Percentiles rank a stretch among this genome's conserved stretches.
phyloP scores from a whole-genome alignment of 192 early-diverging fungal genomes.

The Dissophora ornata region DNA sequence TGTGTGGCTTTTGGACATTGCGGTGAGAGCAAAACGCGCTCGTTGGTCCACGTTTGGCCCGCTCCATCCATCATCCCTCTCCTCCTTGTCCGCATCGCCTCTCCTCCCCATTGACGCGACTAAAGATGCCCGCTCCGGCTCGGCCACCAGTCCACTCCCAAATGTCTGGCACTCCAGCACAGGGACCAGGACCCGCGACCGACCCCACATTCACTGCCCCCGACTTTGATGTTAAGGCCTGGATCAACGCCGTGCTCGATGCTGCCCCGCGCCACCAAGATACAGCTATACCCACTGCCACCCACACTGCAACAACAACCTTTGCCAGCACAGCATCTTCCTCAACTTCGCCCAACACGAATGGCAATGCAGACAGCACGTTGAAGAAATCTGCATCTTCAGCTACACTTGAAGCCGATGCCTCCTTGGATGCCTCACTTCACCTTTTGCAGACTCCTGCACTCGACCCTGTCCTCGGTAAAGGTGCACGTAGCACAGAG shows the following conservation, averaged over 20 bases:
- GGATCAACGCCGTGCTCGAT: constrained; percentile 71
- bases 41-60: not conserved
- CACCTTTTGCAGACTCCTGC: constrained; percentile 48
- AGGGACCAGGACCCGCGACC: constrained; percentile 2
- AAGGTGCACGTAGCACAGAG: no score
- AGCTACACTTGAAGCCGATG: constrained; percentile 10
- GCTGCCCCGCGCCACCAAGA: constrained; percentile 18
- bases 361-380: not conserved
- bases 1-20: no score
- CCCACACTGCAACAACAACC: not conserved
- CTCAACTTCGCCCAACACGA: no score
- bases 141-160: constrained; percentile 21
- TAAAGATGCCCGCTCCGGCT: constrained; percentile 38
- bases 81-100: not conserved
- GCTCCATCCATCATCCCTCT: not conserved
- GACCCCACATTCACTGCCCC: constrained; percentile 48
- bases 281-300: not conserved
- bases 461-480: constrained; percentile 49
- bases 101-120: not conserved
- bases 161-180: constrained; percentile 3
- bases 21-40: no score
- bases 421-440: constrained; percentile 38
- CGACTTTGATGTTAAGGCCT: constrained; percentile 73
- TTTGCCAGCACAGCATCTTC: no score
- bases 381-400: constrained; percentile 8